These are phyloP conservation scores for Lentinula sp. DNA, from an alignment of 768 basidiomycete species.

Conservation along the genomic window DNA sequence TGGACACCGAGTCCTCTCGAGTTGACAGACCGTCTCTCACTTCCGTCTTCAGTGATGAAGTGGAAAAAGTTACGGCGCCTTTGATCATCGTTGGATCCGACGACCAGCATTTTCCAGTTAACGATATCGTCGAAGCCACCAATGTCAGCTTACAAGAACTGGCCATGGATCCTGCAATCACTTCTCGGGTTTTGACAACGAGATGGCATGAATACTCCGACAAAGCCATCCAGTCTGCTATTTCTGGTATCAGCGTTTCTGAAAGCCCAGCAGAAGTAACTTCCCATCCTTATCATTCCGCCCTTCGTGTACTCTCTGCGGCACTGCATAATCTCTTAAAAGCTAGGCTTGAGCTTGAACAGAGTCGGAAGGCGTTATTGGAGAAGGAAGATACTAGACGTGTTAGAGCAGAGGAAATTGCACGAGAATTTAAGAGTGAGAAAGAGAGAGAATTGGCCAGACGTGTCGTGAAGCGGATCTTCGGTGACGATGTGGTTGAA, in stretches of 20 bases:
- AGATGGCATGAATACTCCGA: conserved; percentile 79
- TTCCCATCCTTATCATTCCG: conserved; percentile 57
- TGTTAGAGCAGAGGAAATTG: conserved; percentile 44
- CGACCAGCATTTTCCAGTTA: conserved; percentile 15
- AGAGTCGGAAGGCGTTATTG: conserved; percentile 39
- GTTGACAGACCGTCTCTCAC: conserved; percentile 16
- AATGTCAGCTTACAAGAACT: conserved; percentile 2
- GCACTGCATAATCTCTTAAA: conserved; percentile 55
- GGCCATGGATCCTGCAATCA: conserved; percentile 21
- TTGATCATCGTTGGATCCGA: conserved; percentile 39
- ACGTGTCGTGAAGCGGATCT: conserved; percentile 62
- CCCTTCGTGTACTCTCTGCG: conserved; percentile 64
- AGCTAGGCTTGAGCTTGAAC: conserved; percentile 59
- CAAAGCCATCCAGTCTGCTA: conserved; percentile 60
- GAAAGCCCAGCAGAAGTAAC: conserved; percentile 42
- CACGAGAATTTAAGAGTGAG: conserved; percentile 43
- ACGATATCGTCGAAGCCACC: background rate
- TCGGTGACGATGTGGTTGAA: conserved; percentile 23
- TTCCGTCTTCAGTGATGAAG: conserved; percentile 28
- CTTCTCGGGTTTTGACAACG: conserved; percentile 51
- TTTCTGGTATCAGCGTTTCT: conserved; percentile 40
- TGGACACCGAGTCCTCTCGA: conserved; percentile 13
- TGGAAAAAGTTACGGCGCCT: conserved; percentile 20
- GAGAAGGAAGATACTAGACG: conserved; percentile 56
- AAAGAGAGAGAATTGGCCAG: conserved; percentile 65